Conservation (phyloP, 2,329 filamentous ascomycete species). For the Nannizzia gypsea region DNA sequence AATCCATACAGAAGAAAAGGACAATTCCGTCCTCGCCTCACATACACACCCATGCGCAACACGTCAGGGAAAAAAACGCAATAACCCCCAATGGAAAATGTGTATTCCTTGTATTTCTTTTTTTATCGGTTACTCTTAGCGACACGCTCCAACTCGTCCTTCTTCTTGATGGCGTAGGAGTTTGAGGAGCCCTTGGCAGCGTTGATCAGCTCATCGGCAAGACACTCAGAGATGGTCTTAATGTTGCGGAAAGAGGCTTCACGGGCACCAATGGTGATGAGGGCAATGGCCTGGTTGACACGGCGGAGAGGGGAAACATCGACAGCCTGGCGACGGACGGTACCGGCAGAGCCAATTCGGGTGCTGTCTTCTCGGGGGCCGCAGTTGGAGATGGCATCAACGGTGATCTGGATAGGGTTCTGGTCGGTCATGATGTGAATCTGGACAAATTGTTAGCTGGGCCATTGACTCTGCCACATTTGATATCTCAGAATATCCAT, state of each 20-base stretch:
- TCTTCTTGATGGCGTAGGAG: conserved; percentile 99
- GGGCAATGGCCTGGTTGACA: conserved; percentile 99
- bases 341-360: conserved; percentile 98
- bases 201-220: conserved; percentile 99
- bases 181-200: conserved; percentile 99
- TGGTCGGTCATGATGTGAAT: conserved; percentile 99
- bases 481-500: not conserved
- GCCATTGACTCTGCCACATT: not conserved
- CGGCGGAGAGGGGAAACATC: conserved; percentile 99
- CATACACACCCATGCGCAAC: conserved; percentile 20
- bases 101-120: conserved; percentile 37
- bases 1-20: conserved; percentile 13
- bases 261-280: conserved; percentile 96
- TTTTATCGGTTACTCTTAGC: conserved; percentile 99
- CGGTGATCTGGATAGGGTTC: conserved; percentile 99
- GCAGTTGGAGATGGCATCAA: conserved; percentile 99
- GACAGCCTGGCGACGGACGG: conserved; percentile 98
- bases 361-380: conserved; percentile 99
- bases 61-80: conserved; percentile 5
- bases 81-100: conserved; percentile 20
- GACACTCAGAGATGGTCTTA: conserved; percentile 99
- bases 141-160: conserved; percentile 99
- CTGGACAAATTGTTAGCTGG: conserved; percentile 39
- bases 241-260: conserved; percentile 99
- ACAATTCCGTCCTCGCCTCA: conserved; percentile 18